Evolutionary conservation across 1,139 yeast species (phyloP).

Genomic region (Zygoascus hellenicus): DNA sequence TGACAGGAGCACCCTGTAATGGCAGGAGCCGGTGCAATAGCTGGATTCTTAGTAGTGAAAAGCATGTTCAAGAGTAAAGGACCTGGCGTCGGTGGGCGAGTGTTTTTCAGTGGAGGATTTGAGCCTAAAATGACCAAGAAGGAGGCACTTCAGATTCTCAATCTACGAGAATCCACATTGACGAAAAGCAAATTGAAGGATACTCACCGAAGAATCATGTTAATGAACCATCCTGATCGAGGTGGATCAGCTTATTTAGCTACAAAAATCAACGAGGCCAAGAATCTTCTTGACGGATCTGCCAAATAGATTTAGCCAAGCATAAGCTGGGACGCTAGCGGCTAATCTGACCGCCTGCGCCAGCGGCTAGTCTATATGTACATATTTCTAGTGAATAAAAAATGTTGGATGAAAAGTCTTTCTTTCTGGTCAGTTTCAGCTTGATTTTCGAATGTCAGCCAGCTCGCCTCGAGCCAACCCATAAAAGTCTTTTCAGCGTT

Average conservation of each 20-base stretch:
- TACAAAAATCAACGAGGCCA: conserved; percentile 95
- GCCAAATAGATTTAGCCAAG: conserved; percentile 33
- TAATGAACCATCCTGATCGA: conserved; percentile 94
- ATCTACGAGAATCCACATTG: conserved; percentile 72
- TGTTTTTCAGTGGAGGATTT: conserved; percentile 80
- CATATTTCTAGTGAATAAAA: too few relatives aligned
- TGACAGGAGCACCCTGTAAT: conserved; percentile 61
- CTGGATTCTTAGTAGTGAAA: conserved; percentile 39
- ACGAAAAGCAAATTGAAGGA: conserved; percentile 79
- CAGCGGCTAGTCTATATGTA: too few relatives aligned
- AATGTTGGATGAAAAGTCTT: too few relatives aligned
- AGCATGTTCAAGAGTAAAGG: conserved; percentile 65
- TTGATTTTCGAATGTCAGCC: too few relatives aligned
- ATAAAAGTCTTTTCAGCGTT: too few relatives aligned
- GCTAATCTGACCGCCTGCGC: too few relatives aligned
- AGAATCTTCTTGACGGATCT: conserved; percentile 74
- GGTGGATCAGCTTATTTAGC: conserved; percentile 96
- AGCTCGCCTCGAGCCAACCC: too few relatives aligned
- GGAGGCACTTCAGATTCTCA: conserved; percentile 86
- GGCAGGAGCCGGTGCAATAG: conserved; percentile 64
- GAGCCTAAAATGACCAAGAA: conserved; percentile 83
- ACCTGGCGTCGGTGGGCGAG: conserved; percentile 67
- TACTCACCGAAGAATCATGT: conserved; percentile 87
- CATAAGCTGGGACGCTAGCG: too few relatives aligned
- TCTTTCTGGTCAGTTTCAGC: too few relatives aligned